Base-by-base conservation (phyloP, 441 rosid species). In the Pelargonium australe region DNA sequence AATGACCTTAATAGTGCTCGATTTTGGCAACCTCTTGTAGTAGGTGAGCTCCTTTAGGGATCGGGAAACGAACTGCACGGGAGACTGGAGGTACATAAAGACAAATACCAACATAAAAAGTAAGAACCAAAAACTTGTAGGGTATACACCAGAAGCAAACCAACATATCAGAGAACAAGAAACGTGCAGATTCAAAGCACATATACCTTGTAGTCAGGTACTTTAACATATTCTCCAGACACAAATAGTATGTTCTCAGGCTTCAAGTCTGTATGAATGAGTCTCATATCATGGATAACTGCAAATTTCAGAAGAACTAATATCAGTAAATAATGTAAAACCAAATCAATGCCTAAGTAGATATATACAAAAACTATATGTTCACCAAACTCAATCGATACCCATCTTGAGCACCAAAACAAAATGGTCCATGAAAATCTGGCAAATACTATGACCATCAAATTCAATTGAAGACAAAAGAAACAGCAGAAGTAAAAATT, bases 251-350 rank as follows among this genome's bases (percentile, higher is more conserved):
- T 87, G 79, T 92, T 92, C 81, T 92, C 97, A 20, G 98, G 98
- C 89, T 92, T 92, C 86, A 92, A 70, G 80, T 92, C 98, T 0
- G 98, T 92, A 79, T 92, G 97, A 74, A 92, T 90, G 64, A 90
- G 80, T 69, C 79, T 85, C 17, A 92, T 81, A 34, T 90, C 94
- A 73, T 90, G 96, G 96, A 92, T 84, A 79, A 90, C 96, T 92
- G 96, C 91, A 83, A 65, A 55, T 44, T 63, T 12, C 45, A 66
- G 58, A 53, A 31, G 74, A 68, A 53, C 65, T 13, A 20, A 65
- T 10, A 40, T 41, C 16, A 31, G 19, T 68, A 66, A 77, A 55
- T 55, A 16, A 12, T 55, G 96, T 34, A 90, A 92, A 90, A 85
- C 90, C 95, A 77, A 87, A 92, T 84, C 87, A 53, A 53, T 34